These are phyloP conservation scores for Phytophthora fragariae DNA, from an alignment of 352 stramenopile genomes.

Conservation along the genomic window DNA sequence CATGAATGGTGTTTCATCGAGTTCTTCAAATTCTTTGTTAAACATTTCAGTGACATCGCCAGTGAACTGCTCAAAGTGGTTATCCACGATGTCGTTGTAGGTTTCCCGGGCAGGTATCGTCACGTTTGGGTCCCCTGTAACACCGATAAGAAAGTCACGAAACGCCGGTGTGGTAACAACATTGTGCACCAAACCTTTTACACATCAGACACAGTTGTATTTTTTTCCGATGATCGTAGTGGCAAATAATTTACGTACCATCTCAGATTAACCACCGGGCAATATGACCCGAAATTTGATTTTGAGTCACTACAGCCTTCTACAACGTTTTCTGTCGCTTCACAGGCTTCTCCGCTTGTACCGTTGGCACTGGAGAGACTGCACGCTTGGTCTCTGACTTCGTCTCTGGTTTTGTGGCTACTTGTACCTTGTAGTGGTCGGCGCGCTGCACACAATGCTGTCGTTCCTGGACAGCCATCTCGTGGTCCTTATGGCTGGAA, in stretches of 20 bases:
- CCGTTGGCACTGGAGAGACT: neutral
- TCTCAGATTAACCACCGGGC: constrained; percentile 5
- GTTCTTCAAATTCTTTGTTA: neutral
- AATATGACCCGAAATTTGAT: constrained; percentile 6
- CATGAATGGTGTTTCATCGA: constrained; percentile 5
- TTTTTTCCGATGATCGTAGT: neutral
- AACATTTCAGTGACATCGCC: neutral
- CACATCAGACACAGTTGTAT: neutral
- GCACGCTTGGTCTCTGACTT: neutral
- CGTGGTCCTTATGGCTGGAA: neutral
- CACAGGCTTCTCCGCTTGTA: neutral
- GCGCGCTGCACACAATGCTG: neutral
- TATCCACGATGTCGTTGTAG: constrained; percentile 8
- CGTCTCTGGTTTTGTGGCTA: too few relatives aligned
- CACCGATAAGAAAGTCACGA: neutral
- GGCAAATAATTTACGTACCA: neutral
- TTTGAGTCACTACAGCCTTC: neutral
- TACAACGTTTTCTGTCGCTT: constrained; percentile 9
- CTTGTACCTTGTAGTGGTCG: neutral
- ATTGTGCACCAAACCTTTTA: constrained; percentile 7
- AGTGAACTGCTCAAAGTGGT: neutral
- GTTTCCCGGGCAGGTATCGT: neutral
- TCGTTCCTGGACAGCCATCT: neutral
- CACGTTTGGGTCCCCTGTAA: constrained; percentile 1
- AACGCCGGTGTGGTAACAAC: constrained; percentile 8